Percentiles rank a stretch among this genome's conserved stretches.
Evolutionary conservation across 2,329 filamentous ascomycete species (phyloP).

Genomic region (Graphilbum sp.): DNA sequence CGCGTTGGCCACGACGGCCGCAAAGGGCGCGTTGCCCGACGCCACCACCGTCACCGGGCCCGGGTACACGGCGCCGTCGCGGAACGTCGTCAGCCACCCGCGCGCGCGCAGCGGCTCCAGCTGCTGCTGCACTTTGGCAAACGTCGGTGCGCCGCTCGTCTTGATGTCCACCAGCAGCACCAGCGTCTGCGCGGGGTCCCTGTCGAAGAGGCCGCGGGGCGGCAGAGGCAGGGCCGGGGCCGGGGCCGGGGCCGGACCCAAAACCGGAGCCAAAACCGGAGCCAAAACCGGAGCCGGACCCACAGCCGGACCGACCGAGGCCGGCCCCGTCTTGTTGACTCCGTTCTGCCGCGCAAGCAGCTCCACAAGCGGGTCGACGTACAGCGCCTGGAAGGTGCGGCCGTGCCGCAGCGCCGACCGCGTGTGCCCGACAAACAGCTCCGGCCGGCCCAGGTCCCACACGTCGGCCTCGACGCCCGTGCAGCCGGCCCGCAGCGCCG

Average conservation of each 20-base stretch:
- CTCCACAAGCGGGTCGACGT: slow-evolving; percentile 45
- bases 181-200: slow-evolving; percentile 34
- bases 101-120: slow-evolving; percentile 40
- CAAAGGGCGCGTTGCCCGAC: slow-evolving; percentile 47
- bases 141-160: slow-evolving; percentile 32
- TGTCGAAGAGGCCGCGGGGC: slow-evolving; percentile 40
- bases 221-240: no score
- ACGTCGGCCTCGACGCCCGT: slow-evolving; percentile 53
- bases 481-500: slow-evolving; percentile 41
- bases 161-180: slow-evolving; percentile 57
- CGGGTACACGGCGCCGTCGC: slow-evolving; percentile 30
- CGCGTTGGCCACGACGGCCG: slow-evolving; percentile 32
- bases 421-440: slow-evolving; percentile 39
- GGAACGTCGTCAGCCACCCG: slow-evolving; percentile 38
- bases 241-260: no score
- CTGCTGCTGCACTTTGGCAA: slow-evolving; percentile 34
- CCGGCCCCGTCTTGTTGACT: slow-evolving; percentile 18
- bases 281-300: no score
- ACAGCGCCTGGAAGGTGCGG: slow-evolving; percentile 44
- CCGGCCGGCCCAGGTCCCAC: slow-evolving; percentile 25
- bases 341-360: slow-evolving; percentile 35
- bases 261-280: no score
- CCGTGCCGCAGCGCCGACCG: slow-evolving; percentile 32
- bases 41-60: slow-evolving; percentile 52
- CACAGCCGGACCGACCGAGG: slow-evolving; percentile 20